These are phyloP conservation scores for Candida chauliodis DNA, from an alignment of 805 yeast species.

Conservation along the genomic window DNA sequence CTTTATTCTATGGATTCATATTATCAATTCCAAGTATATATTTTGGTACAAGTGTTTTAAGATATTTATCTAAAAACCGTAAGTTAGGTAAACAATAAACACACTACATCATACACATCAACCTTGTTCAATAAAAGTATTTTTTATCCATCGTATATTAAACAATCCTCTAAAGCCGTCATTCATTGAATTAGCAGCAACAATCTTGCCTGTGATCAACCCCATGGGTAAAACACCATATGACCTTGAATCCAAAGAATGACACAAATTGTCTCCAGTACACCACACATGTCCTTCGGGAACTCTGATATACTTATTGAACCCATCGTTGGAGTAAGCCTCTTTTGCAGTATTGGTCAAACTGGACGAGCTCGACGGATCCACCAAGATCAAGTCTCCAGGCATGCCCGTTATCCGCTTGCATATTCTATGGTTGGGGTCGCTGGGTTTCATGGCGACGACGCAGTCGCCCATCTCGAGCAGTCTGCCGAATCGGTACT, in stretches of 20 bases:
- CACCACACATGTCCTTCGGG: conserved; percentile 98
- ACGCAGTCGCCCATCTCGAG: conserved; percentile 80
- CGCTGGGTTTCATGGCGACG: conserved; percentile 87
- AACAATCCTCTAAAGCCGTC: conserved; percentile 51
- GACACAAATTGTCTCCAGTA: conserved; percentile 89
- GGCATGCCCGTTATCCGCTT: conserved; percentile 96
- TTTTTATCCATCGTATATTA: conserved; percentile 55
- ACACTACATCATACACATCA: background rate
- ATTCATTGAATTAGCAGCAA: conserved; percentile 58
- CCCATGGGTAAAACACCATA: conserved; percentile 91
- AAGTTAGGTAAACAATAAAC: conserved; percentile 18
- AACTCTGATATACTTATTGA: conserved; percentile 61
- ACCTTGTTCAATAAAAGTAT: conserved; percentile 42
- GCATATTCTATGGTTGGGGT: conserved; percentile 81
- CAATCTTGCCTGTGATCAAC: conserved; percentile 79
- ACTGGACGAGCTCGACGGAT: conserved; percentile 63
- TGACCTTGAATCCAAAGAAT: conserved; percentile 83
- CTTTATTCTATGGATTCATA: conserved; percentile 46
- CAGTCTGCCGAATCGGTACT: conserved; percentile 59
- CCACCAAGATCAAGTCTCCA: conserved; percentile 78
- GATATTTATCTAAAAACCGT: conserved; percentile 38
- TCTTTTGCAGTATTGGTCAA: conserved; percentile 31
- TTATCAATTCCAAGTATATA: conserved; percentile 53
- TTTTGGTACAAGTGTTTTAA: conserved; percentile 65
- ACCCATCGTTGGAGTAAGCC: conserved; percentile 34